Base-by-base conservation (phyloP, 331 rosid genomes). In the Malus hybrid region DNA sequence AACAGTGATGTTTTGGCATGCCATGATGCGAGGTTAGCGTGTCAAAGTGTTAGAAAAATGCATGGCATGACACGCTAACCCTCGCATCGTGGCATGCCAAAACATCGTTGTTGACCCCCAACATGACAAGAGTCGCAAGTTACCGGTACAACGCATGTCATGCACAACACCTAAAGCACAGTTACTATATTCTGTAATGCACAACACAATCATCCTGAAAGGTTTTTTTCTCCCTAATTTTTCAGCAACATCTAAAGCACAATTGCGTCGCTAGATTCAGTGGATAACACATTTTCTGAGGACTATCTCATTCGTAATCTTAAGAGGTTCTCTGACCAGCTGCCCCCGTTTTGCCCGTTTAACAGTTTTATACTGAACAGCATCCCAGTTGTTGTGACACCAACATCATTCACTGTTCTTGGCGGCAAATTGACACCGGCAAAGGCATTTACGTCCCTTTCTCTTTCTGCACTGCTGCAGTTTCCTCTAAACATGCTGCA, bases 401-500 rank as follows among this genome's bases (percentile, higher is more conserved):
- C 88, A 61, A 80, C 86, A 64, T 82, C 96, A 67, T 93, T 93
- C 83, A 89, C 96, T 69, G 72, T 91, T 77, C 90, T 90, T 78
- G 98, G 97, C 63, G 97, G 97, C 57, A 83, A 91, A 27, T 78
- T 93, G 83, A 91, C 98, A 65, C 97, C 98, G 39, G 84, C 98
- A 54, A 88, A 90, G 71, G 97, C 98, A 63, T 93, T 93, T 76
- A 91, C 98, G 67, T 93, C 98, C 36, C 87, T 91, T 36, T 89
- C 98, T 57, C 87, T 93, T 20, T 93, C 90, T 76, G 76, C 97
- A 3, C 83, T 93, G 75, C 72, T 93, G 76, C 90, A 93, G 55
- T 77, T 18, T 83, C 98, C 98, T 76, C 79, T 93, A 79, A 87
- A 68, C 83, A 90, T 85, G 90, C 93, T 91, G 50, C 97, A 94